Base-by-base conservation (phyloP, 192 early-diverging fungal genomes). In the Podila clonocystis region DNA sequence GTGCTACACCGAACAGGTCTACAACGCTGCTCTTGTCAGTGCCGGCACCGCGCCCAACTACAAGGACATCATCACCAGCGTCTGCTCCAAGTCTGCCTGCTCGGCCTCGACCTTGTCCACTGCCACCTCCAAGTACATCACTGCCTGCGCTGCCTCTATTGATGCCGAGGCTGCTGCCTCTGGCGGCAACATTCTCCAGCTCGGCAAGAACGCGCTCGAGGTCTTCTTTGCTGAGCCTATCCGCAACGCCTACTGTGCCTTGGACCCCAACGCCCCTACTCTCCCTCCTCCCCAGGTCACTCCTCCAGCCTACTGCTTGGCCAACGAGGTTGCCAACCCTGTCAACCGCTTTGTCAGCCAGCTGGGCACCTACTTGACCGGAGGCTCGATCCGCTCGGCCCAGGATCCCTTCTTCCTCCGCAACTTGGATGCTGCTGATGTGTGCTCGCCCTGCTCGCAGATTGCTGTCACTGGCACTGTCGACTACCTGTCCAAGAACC, bases 211-310 rank as follows among this genome's bases (percentile, higher is more conserved):
- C 48, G 74, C 68, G 30, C 63, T 76, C 28, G 57, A 76, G n/a
- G 34, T 76, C 74, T 76, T 65, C 63, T 76, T 76, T 52, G 67
- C 74, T 9, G 63, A 48, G 20, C 74, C 74, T n/a, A 65, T 76
- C 63, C 74, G 61, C 34, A 29, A 19, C 5, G 63, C 63, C 63
- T 70, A 63, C 68, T 76, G 74, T 52, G 62, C 74, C 20, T 28
- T 65, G 20, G 74, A 76, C 34, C 74, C 74, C 55, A 30, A 50
- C 26, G 68, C 67, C 12, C 8, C 24, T 12, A 34, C 55, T 33
- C 62, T 48, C 0, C 52, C 67, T 19, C 22, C 74, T 20, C 62
- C 67, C 7, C 33, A 22, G 20, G 24, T 31, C 50, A 19, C 49
- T 15, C 52, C 68, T 29, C 67, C 68, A 17, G 17, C 50, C 17